Evolutionary conservation across 306 rosid species (phyloP).

Genomic region (Vigna reflexopilosa): DNA sequence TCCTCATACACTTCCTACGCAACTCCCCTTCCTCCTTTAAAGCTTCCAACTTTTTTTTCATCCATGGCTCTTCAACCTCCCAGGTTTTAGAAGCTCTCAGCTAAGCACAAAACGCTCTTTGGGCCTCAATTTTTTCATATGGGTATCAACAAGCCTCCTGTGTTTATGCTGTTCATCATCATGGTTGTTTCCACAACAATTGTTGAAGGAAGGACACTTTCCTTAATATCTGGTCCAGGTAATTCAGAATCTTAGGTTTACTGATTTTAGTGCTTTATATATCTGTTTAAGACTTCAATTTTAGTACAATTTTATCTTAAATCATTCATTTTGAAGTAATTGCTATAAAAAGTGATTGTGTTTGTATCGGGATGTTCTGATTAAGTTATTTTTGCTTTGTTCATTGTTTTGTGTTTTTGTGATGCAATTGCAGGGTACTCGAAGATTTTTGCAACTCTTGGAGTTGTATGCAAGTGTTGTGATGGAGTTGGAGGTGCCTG

Average conservation of each 20-base stretch:
- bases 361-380: background rate
- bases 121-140: background rate
- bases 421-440: slow-evolving; percentile 41
- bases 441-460: slow-evolving; percentile 50
- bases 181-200: slow-evolving; percentile 41
- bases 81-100: slow-evolving; percentile 47
- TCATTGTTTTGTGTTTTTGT: background rate
- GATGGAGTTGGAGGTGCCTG: slow-evolving; percentile 58
- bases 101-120: background rate
- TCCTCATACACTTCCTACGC: slow-evolving; percentile 40
- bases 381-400: background rate
- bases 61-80: slow-evolving; percentile 39
- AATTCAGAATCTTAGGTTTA: background rate
- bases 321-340: background rate
- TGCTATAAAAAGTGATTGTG: background rate
- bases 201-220: slow-evolving; percentile 49
- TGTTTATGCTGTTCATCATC: slow-evolving; percentile 40
- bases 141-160: slow-evolving; percentile 35
- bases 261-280: background rate
- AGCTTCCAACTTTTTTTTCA: slow-evolving; percentile 6
- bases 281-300: background rate
- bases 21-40: slow-evolving; percentile 25
- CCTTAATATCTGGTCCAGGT: slow-evolving; percentile 50
- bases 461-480: slow-evolving; percentile 69
- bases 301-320: no score